A percentile compares a stretch with the other conserved stretches of the same genome.
Evolutionary conservation across 768 basidiomycete genomes (phyloP).

Genomic region (Kwoniella mangroviensis): DNA sequence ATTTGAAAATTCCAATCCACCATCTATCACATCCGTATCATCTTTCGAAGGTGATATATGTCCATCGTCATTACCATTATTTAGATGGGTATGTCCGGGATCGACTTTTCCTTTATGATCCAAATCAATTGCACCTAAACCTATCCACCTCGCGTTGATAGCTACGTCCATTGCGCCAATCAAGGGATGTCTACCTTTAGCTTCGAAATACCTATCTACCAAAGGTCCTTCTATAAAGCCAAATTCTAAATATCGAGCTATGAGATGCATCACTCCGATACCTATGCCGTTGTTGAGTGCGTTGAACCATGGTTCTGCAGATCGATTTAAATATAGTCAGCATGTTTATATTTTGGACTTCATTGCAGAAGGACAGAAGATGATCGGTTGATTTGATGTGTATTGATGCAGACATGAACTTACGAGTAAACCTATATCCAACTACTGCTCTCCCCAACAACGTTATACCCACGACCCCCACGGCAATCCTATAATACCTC

Average conservation of each 20-base stretch:
- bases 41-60: constrained; percentile 8
- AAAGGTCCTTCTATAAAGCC: constrained; percentile 33
- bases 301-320: constrained; percentile 32
- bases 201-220: constrained; percentile 35
- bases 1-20: constrained; percentile 8
- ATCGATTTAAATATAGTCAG: not conserved
- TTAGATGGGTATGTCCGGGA: not conserved
- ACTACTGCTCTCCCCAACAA: constrained; percentile 17
- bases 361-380: too few species aligned
- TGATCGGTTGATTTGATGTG: not conserved
- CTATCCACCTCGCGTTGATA: constrained; percentile 42
- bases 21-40: constrained; percentile 12
- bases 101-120: constrained; percentile 20
- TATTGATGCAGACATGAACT: constrained; percentile 1
- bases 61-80: constrained; percentile 7
- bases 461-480: constrained; percentile 20
- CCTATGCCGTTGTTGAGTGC: constrained; percentile 42
- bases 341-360: not conserved
- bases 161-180: constrained; percentile 35
- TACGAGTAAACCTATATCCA: constrained; percentile 34
- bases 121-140: constrained; percentile 28
- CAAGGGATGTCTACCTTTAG: constrained; percentile 23
- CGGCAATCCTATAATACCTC: constrained; percentile 21
- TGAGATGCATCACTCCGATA: constrained; percentile 36
- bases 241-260: constrained; percentile 42